Evolutionary conservation across 805 yeast species (phyloP).

Genomic region (Huiozyma sinensis): DNA sequence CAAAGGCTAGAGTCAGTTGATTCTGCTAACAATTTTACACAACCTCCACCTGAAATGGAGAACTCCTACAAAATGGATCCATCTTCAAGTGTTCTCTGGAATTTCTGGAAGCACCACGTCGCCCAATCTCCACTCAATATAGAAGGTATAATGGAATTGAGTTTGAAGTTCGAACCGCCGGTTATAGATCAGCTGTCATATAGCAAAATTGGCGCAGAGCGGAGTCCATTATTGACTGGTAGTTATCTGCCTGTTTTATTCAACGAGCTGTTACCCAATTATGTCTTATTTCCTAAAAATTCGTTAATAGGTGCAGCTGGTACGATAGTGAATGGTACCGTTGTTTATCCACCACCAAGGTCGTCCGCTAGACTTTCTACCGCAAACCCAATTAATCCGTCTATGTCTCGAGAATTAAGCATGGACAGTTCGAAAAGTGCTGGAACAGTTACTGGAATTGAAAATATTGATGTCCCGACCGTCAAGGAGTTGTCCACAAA

Average conservation of each 20-base stretch:
- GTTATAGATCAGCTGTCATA: constrained; percentile 15
- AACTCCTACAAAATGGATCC: constrained; percentile 14
- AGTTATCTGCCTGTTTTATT: constrained; percentile 56
- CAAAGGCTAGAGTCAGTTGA: constrained; percentile 37
- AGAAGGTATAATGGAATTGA: constrained; percentile 49
- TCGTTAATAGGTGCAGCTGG: constrained; percentile 48
- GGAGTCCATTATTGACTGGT: constrained; percentile 51
- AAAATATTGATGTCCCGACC: constrained; percentile 33
- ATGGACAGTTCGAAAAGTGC: neutral
- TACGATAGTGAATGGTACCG: constrained; percentile 6
- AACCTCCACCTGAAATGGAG: neutral
- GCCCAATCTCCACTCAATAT: constrained; percentile 34
- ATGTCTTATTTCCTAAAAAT: constrained; percentile 44
- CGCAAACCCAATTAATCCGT: constrained; percentile 8
- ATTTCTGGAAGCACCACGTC: constrained; percentile 23
- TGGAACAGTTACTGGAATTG: constrained; percentile 35
- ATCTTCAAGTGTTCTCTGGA: constrained; percentile 18
- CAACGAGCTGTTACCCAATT: constrained; percentile 44
- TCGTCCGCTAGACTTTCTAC: constrained; percentile 16
- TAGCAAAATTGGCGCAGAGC: constrained; percentile 33
- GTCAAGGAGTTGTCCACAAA: constrained; percentile 16
- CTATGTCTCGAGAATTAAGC: constrained; percentile 1
- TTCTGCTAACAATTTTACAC: neutral
- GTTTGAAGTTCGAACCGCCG: constrained; percentile 57
- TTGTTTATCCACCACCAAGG: constrained; percentile 11